A percentile compares a stretch with the other conserved stretches of the same genome.
These are phyloP conservation scores for Backusella tarrabulga DNA, from an alignment of 192 early-diverging fungal species.

Conservation along the genomic window DNA sequence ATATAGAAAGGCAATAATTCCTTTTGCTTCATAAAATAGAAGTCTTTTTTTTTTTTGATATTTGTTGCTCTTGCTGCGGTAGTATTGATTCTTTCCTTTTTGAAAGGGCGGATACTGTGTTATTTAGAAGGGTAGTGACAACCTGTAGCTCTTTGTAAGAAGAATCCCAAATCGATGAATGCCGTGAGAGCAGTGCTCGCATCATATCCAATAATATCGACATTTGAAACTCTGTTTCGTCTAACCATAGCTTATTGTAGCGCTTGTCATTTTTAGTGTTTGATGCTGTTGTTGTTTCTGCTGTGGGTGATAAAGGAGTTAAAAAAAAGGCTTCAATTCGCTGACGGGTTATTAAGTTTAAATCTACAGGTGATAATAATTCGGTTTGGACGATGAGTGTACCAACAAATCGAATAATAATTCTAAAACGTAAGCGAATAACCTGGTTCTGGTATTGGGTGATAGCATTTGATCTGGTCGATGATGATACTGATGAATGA, in stretches of 20 bases:
- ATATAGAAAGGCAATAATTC: neutral
- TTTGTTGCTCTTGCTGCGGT: neutral
- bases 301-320: neutral
- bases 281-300: neutral
- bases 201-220: slow-evolving; percentile 6
- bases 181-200: neutral
- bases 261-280: neutral
- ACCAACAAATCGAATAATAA: slow-evolving; percentile 23
- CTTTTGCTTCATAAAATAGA: neutral
- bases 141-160: neutral
- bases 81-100: neutral
- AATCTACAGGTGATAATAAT: slow-evolving; percentile 19
- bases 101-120: neutral
- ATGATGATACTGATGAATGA: neutral
- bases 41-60: neutral
- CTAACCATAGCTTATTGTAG: neutral
- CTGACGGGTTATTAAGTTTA: slow-evolving; percentile 15
- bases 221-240: slow-evolving; percentile 13
- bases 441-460: neutral
- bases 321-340: slow-evolving; percentile 18
- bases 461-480: neutral
- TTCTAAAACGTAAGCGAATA: slow-evolving; percentile 1
- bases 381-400: slow-evolving; percentile 24
- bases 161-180: neutral
- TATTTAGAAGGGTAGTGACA: neutral